Base-by-base conservation (phyloP, 2,329 filamentous ascomycete genomes). In the Zarea fungicola region DNA sequence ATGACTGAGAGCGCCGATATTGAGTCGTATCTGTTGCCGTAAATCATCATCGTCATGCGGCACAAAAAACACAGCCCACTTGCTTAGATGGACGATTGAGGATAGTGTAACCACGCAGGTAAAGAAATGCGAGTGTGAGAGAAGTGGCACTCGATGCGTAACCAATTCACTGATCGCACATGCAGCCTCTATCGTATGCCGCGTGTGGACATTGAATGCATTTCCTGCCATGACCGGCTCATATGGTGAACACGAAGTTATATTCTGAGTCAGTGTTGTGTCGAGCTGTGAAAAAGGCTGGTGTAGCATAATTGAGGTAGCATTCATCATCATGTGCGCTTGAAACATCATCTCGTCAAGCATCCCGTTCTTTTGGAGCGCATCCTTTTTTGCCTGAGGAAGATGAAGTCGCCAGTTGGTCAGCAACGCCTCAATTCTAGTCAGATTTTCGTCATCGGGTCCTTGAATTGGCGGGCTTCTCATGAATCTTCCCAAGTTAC, bases 321-420 rank as follows among this genome's bases (percentile, higher is more conserved):
- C 76, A 53, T 80, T 70, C 26, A 71, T 77, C 58, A 95, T 87
- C 81, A 95, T 92, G 54, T 88, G 85, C 1, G 88, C 90, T 64
- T 95, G 89, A 68, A 96, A 95, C 66, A 96, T 83, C 78, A 95
- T 85, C 67, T 95, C 89, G 62, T 96, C 91, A 10, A 91, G 74
- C 46, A 81, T 77, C 26, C 88, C 84, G 56, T 85, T 80, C 53
- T 79, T 77, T 51, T 81, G 78, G 46, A 95, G 71, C 14, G 87
- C 75, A 52, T 88, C 80, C 48, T 76, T 75, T 67, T 95, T 95
- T 13, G 75, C 75, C 14, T 77, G 72, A 0, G 91, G 90, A 1
- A 96, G 72, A 58, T 93, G 86, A 41, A 92, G 78, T 47, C 82
- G 78, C 87, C 89, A 96, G 62, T 89, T 91, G 13, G 76, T 77